Evolutionary conservation across 1,284 basidiomycete species (phyloP).

Genomic region (Athelia psychrophila): DNA sequence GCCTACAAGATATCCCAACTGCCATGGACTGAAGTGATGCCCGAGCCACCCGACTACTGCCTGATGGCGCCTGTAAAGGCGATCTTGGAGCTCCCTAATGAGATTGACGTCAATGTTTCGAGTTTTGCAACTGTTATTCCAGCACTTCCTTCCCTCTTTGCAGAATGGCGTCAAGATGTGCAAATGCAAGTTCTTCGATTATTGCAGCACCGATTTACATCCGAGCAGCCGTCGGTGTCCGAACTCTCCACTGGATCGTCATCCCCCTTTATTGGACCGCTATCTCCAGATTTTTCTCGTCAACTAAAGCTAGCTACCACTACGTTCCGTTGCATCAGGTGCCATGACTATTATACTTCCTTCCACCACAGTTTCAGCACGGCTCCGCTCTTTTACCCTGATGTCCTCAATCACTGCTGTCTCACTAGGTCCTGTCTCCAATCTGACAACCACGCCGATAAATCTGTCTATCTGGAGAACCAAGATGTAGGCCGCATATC

Average conservation of each 20-base stretch:
- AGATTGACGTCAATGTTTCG: background rate
- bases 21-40: conserved; percentile 16
- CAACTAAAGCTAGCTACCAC: background rate
- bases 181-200: no score
- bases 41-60: conserved; percentile 25
- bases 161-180: conserved; percentile 7
- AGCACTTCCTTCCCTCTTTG: conserved; percentile 2
- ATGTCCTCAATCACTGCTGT: background rate
- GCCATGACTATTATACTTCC: background rate
- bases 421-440: background rate
- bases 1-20: conserved; percentile 17
- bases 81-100: conserved; percentile 12
- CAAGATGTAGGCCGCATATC: background rate
- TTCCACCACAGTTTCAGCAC: background rate
- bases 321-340: background rate
- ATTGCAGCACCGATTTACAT: background rate
- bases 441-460: background rate
- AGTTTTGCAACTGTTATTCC: background rate
- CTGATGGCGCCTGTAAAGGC: conserved; percentile 12
- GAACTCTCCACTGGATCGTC: background rate
- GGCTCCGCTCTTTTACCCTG: background rate
- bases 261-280: no score
- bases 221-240: background rate
- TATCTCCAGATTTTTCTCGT: no score
- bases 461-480: background rate